A percentile compares a stretch with the other conserved stretches of the same genome.
Conservation (phyloP, 2,329 filamentous ascomycete genomes). For the Diplodia mutila region DNA sequence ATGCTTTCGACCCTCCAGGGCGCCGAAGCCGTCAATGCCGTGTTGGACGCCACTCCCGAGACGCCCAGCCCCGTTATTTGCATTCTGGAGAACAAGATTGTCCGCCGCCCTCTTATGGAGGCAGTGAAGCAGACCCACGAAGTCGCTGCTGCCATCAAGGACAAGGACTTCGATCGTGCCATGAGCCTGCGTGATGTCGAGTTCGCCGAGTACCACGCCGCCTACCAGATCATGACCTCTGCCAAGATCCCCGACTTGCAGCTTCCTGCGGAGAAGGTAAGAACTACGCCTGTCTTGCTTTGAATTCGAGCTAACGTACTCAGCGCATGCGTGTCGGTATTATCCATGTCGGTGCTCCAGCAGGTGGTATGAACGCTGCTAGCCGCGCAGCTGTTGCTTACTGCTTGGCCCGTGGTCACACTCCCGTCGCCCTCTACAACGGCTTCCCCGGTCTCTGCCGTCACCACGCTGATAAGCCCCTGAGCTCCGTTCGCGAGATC, state of each 20-base stretch:
- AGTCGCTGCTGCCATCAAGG: slow-evolving; percentile 79
- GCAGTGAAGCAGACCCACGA: slow-evolving; percentile 85
- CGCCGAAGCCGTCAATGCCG: slow-evolving; percentile 89
- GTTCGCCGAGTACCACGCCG: slow-evolving; percentile 88
- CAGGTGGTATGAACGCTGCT: slow-evolving; percentile 97
- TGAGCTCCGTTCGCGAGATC: slow-evolving; percentile 82
- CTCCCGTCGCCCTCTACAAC: slow-evolving; percentile 90
- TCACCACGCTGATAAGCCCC: slow-evolving; percentile 81
- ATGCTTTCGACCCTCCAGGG: slow-evolving; percentile 92
- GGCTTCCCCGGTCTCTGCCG: slow-evolving; percentile 92
- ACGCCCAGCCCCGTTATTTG: slow-evolving; percentile 94
- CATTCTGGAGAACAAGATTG: slow-evolving; percentile 97
- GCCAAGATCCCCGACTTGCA: slow-evolving; percentile 71
- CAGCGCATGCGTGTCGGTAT: slow-evolving; percentile 92
- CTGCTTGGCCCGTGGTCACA: slow-evolving; percentile 89
- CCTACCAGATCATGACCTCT: slow-evolving; percentile 88
- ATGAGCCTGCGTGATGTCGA: slow-evolving; percentile 90
- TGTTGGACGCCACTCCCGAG: slow-evolving; percentile 84
- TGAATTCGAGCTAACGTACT: neutral
- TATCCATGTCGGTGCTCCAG: slow-evolving; percentile 94
- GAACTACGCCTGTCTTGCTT: neutral
- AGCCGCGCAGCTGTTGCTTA: slow-evolving; percentile 92
- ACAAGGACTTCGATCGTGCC: slow-evolving; percentile 82
- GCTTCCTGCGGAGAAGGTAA: slow-evolving; percentile 71
- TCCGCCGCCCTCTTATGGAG: slow-evolving; percentile 84